Percentiles rank a stretch among this genome's conserved stretches.
These are phyloP conservation scores for Tilletia indica DNA, from an alignment of 1,284 basidiomycete species.

Conservation along the genomic window DNA sequence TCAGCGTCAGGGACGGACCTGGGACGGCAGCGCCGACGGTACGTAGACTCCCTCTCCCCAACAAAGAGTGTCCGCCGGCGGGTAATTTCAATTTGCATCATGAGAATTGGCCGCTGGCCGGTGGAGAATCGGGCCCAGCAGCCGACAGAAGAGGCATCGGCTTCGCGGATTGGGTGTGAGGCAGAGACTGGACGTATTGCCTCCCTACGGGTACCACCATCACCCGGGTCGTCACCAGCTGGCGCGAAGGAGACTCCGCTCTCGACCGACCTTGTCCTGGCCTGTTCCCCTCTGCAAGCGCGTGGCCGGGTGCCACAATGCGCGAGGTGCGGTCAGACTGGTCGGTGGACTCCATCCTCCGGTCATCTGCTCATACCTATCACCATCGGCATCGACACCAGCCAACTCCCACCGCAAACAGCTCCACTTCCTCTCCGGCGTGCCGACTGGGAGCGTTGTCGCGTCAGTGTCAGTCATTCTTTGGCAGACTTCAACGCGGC, in stretches of 20 bases:
- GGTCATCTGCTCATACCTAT: not conserved
- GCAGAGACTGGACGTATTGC: not conserved
- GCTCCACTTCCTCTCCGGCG: not conserved
- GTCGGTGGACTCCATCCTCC: not conserved
- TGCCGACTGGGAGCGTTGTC: not conserved
- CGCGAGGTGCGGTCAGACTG: slow-evolving; percentile 1
- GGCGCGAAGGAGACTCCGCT: not conserved
- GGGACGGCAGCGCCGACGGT: not conserved
- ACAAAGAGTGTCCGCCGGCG: not conserved
- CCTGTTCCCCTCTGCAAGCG: not conserved
- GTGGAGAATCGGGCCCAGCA: no score
- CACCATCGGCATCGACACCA: not conserved
- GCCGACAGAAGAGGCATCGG: no score
- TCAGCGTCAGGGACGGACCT: not conserved
- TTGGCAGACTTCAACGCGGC: not conserved
- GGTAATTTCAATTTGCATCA: not conserved
- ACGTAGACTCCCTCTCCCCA: not conserved
- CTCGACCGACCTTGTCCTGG: not conserved
- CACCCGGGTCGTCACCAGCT: not conserved
- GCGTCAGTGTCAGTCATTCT: not conserved
- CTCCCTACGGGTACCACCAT: not conserved
- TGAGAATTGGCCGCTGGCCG: no score
- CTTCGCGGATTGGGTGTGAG: not conserved
- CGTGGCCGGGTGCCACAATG: not conserved
- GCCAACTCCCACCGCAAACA: not conserved